A percentile compares a stretch with the other conserved stretches of the same genome.
phyloP scores from a whole-genome alignment of 352 stramenopile genomes.

The Phytophthora pseudosyringae region DNA sequence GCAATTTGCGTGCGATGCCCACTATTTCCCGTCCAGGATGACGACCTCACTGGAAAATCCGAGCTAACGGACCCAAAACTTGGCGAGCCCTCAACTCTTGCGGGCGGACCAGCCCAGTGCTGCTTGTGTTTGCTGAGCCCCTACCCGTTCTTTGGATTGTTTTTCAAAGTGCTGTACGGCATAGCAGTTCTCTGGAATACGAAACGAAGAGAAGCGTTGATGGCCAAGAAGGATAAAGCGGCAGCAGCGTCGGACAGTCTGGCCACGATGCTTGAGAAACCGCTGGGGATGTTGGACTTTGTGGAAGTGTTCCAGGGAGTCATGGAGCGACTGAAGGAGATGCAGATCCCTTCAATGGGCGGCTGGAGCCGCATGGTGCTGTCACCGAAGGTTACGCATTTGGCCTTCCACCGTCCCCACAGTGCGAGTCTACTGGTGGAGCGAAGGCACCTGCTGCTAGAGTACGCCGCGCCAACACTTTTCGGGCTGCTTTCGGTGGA shows the following conservation, averaged over 20 bases:
- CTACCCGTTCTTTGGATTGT: conserved; percentile 86
- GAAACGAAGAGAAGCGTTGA: conserved; percentile 45
- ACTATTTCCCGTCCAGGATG: conserved; percentile 60
- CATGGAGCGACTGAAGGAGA: conserved; percentile 63
- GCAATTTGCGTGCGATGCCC: conserved; percentile 74
- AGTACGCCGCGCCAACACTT: conserved; percentile 74
- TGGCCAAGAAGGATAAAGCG: conserved; percentile 21
- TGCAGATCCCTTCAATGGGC: conserved; percentile 75
- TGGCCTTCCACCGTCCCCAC: conserved; percentile 83
- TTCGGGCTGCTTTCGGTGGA: conserved; percentile 81
- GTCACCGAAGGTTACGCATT: conserved; percentile 55
- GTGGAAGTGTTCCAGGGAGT: conserved; percentile 66
- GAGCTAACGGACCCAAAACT: conserved; percentile 9
- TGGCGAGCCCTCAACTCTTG: neutral
- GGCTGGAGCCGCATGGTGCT: conserved; percentile 76
- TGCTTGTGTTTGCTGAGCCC: conserved; percentile 79
- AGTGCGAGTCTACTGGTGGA: conserved; percentile 63
- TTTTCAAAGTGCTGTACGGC: conserved; percentile 84
- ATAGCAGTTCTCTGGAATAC: conserved; percentile 76
- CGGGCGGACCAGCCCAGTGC: conserved; percentile 48
- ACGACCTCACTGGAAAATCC: conserved; percentile 3
- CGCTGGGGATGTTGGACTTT: conserved; percentile 62
- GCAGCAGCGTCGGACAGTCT: conserved; percentile 8
- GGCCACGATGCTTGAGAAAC: conserved; percentile 32
- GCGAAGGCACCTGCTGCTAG: conserved; percentile 64